Conservation (phyloP, 805 yeast species). For the Clavispora phyllophila region DNA sequence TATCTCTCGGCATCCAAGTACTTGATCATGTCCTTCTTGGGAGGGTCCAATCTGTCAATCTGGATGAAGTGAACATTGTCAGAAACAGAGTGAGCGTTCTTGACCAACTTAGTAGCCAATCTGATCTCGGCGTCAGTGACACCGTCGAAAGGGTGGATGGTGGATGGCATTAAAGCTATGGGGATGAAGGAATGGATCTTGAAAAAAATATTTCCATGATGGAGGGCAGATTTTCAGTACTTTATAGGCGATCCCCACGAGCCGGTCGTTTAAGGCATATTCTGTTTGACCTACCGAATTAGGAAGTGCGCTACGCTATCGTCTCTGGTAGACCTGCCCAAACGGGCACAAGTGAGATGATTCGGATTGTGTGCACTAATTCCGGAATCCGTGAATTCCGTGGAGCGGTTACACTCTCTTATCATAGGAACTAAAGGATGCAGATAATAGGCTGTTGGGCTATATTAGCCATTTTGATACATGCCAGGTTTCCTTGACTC, state of each 20-base stretch:
- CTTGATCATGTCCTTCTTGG: conserved; percentile 64
- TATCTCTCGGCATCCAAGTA: conserved; percentile 62
- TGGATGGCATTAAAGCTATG: conserved; percentile 4
- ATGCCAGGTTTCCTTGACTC: too few species aligned
- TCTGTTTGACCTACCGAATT: conserved; percentile 8
- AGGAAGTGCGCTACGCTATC: conserved; percentile 4
- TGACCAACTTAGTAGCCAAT: conserved; percentile 54
- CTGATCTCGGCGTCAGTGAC: conserved; percentile 55
- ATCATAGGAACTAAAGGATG: neutral
- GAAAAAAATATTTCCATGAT: neutral
- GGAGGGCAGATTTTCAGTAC: neutral
- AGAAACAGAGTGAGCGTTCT: conserved; percentile 48
- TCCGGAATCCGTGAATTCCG: neutral
- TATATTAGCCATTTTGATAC: neutral
- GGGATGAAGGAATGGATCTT: neutral
- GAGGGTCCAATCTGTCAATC: conserved; percentile 71
- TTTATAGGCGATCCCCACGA: neutral
- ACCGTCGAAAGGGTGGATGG: conserved; percentile 54
- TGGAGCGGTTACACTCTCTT: neutral
- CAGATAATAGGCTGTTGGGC: neutral
- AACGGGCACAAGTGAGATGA: neutral
- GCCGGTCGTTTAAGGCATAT: neutral
- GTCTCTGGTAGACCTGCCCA: neutral
- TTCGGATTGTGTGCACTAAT: neutral
- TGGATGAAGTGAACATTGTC: conserved; percentile 60